These are phyloP conservation scores for Daldinia childiae DNA, from an alignment of 495 filamentous ascomycete genomes.

Conservation along the genomic window DNA sequence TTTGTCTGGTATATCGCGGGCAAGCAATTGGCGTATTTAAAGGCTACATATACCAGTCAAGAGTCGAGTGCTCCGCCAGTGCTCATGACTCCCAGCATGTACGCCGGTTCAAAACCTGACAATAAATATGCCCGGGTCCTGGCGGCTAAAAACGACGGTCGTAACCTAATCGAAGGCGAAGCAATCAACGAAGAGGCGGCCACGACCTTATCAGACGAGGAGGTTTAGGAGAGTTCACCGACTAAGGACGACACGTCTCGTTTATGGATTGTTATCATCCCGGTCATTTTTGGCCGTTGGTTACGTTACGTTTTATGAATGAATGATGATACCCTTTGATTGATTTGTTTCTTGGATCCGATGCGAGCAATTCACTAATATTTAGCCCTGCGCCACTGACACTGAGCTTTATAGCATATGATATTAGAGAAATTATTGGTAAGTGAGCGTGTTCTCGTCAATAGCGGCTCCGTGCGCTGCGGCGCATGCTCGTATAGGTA, in stretches of 20 bases:
- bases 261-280: slow-evolving; percentile 8
- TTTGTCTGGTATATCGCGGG: slow-evolving; percentile 74
- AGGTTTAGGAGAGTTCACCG: slow-evolving; percentile 17
- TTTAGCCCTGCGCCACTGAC: background rate
- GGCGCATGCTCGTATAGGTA: background rate
- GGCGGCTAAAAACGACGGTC: slow-evolving; percentile 27
- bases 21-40: slow-evolving; percentile 69
- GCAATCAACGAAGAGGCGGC: slow-evolving; percentile 28
- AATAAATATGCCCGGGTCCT: slow-evolving; percentile 42
- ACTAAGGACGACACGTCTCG: background rate
- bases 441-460: slow-evolving; percentile 8
- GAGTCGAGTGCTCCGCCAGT: slow-evolving; percentile 38
- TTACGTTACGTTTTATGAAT: slow-evolving; percentile 6
- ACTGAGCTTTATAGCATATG: background rate
- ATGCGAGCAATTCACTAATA: background rate
- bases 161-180: slow-evolving; percentile 19
- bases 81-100: slow-evolving; percentile 54
- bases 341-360: background rate
- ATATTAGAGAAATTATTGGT: background rate
- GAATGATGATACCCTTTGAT: slow-evolving; percentile 31
- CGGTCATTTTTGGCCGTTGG: slow-evolving; percentile 6
- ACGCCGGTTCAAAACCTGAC: slow-evolving; percentile 55
- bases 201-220: slow-evolving; percentile 26
- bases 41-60: slow-evolving; percentile 52
- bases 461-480: background rate